These are phyloP conservation scores for Colletotrichum endophyticum DNA, from an alignment of 2,329 filamentous ascomycete genomes.

Conservation along the genomic window DNA sequence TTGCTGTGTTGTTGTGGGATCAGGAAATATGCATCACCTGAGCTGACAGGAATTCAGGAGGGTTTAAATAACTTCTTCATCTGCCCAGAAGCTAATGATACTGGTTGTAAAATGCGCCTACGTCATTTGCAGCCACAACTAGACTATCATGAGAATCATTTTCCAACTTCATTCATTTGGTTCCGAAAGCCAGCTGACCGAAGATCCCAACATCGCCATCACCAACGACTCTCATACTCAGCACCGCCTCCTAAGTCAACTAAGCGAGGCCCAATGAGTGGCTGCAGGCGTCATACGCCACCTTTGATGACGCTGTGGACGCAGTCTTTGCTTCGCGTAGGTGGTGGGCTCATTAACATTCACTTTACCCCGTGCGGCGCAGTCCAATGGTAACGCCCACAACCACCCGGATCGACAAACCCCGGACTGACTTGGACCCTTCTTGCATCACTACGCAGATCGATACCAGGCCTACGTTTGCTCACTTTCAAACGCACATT, in stretches of 20 bases:
- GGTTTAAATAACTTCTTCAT: background rate
- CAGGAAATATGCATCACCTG: background rate
- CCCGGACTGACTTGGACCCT: background rate
- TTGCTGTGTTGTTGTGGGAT: background rate
- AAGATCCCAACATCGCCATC: background rate
- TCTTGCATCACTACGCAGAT: conserved; percentile 13
- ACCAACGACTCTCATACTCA: background rate
- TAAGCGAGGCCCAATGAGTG: background rate
- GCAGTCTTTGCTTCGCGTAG: background rate
- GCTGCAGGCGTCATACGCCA: background rate
- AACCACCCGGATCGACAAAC: background rate
- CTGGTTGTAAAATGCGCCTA: background rate
- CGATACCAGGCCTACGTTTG: background rate
- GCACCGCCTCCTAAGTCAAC: background rate
- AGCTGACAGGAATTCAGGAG: background rate
- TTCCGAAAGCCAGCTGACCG: background rate
- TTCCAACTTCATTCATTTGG: background rate
- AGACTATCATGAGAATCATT: background rate
- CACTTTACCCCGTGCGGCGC: background rate
- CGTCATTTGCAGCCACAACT: background rate
- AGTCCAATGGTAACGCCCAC: background rate
- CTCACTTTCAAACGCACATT: background rate
- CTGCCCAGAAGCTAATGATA: background rate
- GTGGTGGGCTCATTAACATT: background rate
- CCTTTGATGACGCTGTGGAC: background rate